Percentiles rank a stretch among this genome's conserved stretches.
phyloP scores from a whole-genome alignment of 768 basidiomycete species.

The Phylloporus rhodoxanthus region DNA sequence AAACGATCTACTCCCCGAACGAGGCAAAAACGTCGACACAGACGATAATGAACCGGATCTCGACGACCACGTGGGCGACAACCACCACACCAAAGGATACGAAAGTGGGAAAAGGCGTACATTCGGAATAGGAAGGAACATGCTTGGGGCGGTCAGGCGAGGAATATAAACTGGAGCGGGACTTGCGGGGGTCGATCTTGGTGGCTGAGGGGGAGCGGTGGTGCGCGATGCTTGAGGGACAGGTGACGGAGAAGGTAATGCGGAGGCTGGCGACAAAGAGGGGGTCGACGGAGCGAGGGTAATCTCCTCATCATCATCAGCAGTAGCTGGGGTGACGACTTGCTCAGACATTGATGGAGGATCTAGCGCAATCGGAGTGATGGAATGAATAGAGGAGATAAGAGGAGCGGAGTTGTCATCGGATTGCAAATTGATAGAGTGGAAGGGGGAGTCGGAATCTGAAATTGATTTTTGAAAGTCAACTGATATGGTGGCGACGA shows the following conservation, averaged over 20 bases:
- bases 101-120: constrained; percentile 56
- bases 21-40: constrained; percentile 29
- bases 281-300: constrained; percentile 33
- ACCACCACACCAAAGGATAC: constrained; percentile 56
- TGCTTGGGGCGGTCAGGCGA: constrained; percentile 61
- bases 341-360: constrained; percentile 6
- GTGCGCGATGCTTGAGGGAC: constrained; percentile 34
- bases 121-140: constrained; percentile 88
- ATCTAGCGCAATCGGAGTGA: background rate
- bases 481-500: constrained; percentile 8
- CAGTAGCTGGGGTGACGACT: constrained; percentile 43
- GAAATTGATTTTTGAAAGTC: constrained; percentile 6
- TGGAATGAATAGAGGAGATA: constrained; percentile 1
- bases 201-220: constrained; percentile 39
- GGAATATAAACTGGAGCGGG: constrained; percentile 50
- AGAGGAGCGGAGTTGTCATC: constrained; percentile 2
- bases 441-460: constrained; percentile 7
- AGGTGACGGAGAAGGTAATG: constrained; percentile 23
- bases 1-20: background rate
- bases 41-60: constrained; percentile 33
- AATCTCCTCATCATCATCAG: constrained; percentile 36
- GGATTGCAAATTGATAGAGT: constrained; percentile 8
- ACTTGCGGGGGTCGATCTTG: constrained; percentile 2
- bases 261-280: constrained; percentile 35
- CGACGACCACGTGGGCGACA: constrained; percentile 36